Evolutionary conservation across 345 rosid genomes (phyloP), one percentile per base, ranked within the genome.

Genomic region (Acer yangbiense): DNA sequence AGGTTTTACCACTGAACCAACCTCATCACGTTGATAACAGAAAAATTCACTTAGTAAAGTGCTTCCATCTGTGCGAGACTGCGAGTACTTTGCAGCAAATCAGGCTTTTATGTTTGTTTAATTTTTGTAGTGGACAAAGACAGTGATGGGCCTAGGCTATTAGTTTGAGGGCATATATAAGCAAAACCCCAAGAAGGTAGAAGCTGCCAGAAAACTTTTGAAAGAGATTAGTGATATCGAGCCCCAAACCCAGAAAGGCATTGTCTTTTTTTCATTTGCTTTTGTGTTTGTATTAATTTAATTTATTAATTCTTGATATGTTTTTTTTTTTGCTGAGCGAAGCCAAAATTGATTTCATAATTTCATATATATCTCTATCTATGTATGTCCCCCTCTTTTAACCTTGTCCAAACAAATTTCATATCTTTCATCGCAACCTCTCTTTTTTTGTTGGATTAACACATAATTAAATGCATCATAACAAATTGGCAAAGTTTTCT

Each of bases 341-440:
- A 63, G 61, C 77, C 80, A 46, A 63, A 61, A 67, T 61, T 71
- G 81, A 54, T 76, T 68, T 65, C 27, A 54, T 54, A 6, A 54
- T 76, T 68, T 65, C 27, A 54, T 54, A 6, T 16, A 54, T 54
- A 54, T 54, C 57, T 52, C n/a, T 16, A 52, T 52, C n/a, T 14
- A 52, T 4, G 6, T 23, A 43, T 69, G 1, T 29, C 4, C 4
- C 58, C 73, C 44, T 75, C 80, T 32, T 41, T 74, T 64, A 1
- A 8, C 61, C n/a, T 14, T 54, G 78, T 76, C 58, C 70, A 57
- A 10, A 60, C 70, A 77, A 18, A 8, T 41, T 62, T 43, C 13
- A 69, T 27, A 27, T 65, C 74, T 32, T 35, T 72, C 14, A 71
- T 65, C n/a, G 16, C 18, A 16, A 9, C n/a, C 58, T 16, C n/a